A percentile compares a stretch with the other conserved stretches of the same genome.
These are phyloP conservation scores for Elsinoe arachidis DNA, from an alignment of 2,329 filamentous ascomycete species.

Conservation along the genomic window DNA sequence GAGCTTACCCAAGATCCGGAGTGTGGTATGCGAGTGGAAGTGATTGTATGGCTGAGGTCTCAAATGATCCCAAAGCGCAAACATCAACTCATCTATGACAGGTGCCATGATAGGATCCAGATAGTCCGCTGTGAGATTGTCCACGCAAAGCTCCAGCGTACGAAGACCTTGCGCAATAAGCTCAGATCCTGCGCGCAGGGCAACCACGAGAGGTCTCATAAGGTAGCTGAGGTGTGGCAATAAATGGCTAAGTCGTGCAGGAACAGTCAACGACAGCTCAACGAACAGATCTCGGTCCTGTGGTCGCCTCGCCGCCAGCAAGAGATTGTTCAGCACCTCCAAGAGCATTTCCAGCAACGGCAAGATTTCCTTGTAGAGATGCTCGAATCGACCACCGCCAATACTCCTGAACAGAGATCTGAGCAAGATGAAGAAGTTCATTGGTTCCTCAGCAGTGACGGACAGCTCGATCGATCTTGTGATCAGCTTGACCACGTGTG, in stretches of 20 bases:
- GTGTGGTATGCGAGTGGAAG: slow-evolving; percentile 94
- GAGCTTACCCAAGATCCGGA: slow-evolving; percentile 93
- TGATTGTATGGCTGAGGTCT: slow-evolving; percentile 92
- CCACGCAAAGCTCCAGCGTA: slow-evolving; percentile 91
- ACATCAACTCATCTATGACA: slow-evolving; percentile 98
- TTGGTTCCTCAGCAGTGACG: slow-evolving; percentile 89
- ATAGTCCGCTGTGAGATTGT: slow-evolving; percentile 96
- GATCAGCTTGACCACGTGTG: slow-evolving; percentile 94
- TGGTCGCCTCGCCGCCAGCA: slow-evolving; percentile 83
- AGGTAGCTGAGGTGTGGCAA: slow-evolving; percentile 91
- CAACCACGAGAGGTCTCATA: slow-evolving; percentile 96
- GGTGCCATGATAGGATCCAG: slow-evolving; percentile 98
- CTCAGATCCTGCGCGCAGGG: slow-evolving; percentile 81
- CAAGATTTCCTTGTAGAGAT: slow-evolving; percentile 95
- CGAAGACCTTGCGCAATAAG: slow-evolving; percentile 88
- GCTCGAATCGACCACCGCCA: slow-evolving; percentile 92
- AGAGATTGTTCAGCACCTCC: slow-evolving; percentile 89
- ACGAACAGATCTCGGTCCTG: slow-evolving; percentile 92
- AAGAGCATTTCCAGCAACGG: slow-evolving; percentile 94
- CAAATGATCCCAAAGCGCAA: slow-evolving; percentile 89
- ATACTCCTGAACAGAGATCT: slow-evolving; percentile 93
- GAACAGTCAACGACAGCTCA: slow-evolving; percentile 91
- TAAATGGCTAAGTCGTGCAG: slow-evolving; percentile 85
- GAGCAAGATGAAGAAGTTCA: slow-evolving; percentile 95
- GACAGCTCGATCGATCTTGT: slow-evolving; percentile 95